Evolutionary conservation across 2,329 filamentous ascomycete species (phyloP).

Genomic region (Sporothrix schenckii): DNA sequence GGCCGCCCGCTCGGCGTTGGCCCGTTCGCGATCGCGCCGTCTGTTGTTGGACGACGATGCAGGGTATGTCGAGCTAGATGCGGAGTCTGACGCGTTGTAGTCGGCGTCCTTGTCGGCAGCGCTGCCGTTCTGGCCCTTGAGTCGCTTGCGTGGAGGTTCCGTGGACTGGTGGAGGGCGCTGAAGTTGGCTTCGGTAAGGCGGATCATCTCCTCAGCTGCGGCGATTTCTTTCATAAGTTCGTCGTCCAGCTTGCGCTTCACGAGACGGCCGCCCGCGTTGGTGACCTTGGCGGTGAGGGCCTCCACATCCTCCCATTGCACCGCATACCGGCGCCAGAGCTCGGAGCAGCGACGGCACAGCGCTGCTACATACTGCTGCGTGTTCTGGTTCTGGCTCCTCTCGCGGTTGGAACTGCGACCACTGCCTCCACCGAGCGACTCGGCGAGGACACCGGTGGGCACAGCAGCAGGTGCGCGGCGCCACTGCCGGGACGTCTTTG

Average conservation of each 20-base stretch:
- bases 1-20: conserved; percentile 47
- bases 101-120: conserved; percentile 55
- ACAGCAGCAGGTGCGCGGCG: conserved; percentile 79
- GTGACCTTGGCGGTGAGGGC: conserved; percentile 87
- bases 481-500: conserved; percentile 83
- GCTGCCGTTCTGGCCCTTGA: conserved; percentile 50
- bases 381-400: conserved; percentile 57
- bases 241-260: conserved; percentile 88
- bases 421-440: conserved; percentile 65
- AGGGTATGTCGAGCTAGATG: conserved; percentile 52
- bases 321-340: conserved; percentile 92
- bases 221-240: conserved; percentile 77
- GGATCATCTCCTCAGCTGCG: conserved; percentile 64
- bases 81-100: conserved; percentile 50
- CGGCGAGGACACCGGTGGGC: conserved; percentile 39
- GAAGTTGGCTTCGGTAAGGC: conserved; percentile 42
- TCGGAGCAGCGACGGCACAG: conserved; percentile 89
- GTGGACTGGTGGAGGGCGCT: conserved; percentile 38
- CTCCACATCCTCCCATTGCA: conserved; percentile 93
- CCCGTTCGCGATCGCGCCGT: conserved; percentile 56
- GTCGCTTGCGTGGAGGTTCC: conserved; percentile 67
- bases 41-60: conserved; percentile 48
- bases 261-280: conserved; percentile 75
- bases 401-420: conserved; percentile 73
- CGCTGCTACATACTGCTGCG: conserved; percentile 69